These are phyloP conservation scores for Selaginella moellendorffii DNA, from an alignment of 75 land plant genomes.

Conservation along the genomic window DNA sequence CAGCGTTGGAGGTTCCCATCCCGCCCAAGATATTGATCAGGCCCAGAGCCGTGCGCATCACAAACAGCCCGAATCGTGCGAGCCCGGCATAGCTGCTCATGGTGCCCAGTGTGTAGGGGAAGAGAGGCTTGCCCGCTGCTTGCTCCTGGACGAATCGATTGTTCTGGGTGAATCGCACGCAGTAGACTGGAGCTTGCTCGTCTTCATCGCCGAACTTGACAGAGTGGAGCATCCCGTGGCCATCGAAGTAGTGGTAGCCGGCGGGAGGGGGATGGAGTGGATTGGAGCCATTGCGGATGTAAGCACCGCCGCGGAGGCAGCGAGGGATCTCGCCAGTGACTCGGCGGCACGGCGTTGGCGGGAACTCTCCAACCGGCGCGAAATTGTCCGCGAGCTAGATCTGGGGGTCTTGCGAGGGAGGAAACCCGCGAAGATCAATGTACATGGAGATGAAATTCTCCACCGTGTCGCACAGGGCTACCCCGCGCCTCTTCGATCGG, in stretches of 20 bases:
- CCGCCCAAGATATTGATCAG: constrained; percentile 33
- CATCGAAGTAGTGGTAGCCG: constrained; percentile 33
- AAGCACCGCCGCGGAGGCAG: neutral
- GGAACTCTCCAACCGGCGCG: neutral
- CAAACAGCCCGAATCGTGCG: constrained; percentile 33
- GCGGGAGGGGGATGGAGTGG: neutral
- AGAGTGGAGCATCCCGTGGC: constrained; percentile 82
- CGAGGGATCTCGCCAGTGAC: neutral
- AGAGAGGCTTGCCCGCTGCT: constrained; percentile 20
- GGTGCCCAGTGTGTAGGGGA: constrained; percentile 36
- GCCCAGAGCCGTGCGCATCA: constrained; percentile 25
- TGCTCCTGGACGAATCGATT: constrained; percentile 37
- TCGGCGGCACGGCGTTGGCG: neutral
- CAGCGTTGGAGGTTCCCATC: too few relatives aligned
- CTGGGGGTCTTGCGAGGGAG: neutral
- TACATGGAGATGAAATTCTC: neutral
- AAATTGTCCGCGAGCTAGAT: neutral
- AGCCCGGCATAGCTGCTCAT: constrained; percentile 30
- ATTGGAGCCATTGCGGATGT: neutral
- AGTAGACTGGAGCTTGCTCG: neutral
- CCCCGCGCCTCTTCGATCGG: neutral
- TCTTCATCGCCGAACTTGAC: constrained; percentile 21
- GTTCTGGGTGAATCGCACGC: neutral
- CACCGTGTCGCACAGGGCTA: neutral
- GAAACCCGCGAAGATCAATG: neutral